Percentiles rank a stretch among this genome's conserved stretches.
These are phyloP conservation scores for Kingdonia uniflora DNA, from an alignment of 164 flowering plant genomes.

Conservation along the genomic window DNA sequence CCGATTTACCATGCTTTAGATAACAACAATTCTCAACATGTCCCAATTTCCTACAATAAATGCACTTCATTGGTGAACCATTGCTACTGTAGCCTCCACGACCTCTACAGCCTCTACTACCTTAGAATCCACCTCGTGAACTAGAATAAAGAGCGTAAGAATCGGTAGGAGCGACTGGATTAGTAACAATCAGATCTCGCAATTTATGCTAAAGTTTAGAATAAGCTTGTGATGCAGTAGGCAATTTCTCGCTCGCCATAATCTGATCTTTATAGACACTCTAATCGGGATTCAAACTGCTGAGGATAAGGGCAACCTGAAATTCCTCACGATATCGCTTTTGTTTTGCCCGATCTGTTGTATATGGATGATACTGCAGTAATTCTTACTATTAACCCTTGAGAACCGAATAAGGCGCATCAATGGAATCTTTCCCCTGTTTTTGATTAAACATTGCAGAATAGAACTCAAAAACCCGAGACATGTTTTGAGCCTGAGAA, in stretches of 20 bases:
- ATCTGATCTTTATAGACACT: neutral
- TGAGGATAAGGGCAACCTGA: neutral
- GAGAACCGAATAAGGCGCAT: neutral
- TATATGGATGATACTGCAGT: too few relatives aligned
- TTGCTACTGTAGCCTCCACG: neutral
- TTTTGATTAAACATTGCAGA: neutral
- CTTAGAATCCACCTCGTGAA: neutral
- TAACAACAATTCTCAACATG: neutral
- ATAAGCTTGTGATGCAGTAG: neutral
- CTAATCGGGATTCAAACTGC: neutral
- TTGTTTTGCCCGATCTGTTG: too few relatives aligned
- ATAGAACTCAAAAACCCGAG: neutral
- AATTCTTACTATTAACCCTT: too few relatives aligned
- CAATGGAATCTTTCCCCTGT: neutral
- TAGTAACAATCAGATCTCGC: too few relatives aligned
- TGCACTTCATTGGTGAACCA: neutral
- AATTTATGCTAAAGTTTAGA: too few relatives aligned
- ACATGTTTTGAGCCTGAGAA: neutral
- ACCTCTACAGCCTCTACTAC: neutral
- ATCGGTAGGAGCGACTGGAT: neutral
- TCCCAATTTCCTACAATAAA: neutral
- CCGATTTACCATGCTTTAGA: neutral
- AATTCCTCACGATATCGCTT: too few relatives aligned
- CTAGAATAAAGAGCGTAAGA: neutral
- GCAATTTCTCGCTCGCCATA: neutral